Percentiles rank a stretch among this genome's conserved stretches.
Conservation (phyloP, 106 monocot species). For the Platanthera zijinensis region DNA sequence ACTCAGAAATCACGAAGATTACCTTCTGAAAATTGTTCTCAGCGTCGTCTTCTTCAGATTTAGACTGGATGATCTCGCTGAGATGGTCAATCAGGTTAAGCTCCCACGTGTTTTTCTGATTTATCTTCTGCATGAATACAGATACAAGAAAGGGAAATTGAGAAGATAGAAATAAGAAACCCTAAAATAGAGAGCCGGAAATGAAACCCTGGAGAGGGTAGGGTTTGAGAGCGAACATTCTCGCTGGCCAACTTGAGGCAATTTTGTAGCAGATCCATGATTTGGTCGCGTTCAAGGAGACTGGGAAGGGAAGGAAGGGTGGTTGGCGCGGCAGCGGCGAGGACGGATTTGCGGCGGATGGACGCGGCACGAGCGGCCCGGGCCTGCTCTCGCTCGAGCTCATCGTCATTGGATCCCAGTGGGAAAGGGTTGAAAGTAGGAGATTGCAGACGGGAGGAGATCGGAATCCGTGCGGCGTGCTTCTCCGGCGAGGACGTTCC, state of each 20-base stretch:
- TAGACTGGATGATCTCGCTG: slow-evolving; percentile 68
- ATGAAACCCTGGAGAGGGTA: background rate
- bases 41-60: slow-evolving; percentile 57
- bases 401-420: slow-evolving; percentile 66
- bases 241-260: slow-evolving; percentile 96
- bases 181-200: background rate
- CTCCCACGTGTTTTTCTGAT: slow-evolving; percentile 99
- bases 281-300: slow-evolving; percentile 54
- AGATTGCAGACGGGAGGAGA: background rate
- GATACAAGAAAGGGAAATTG: background rate
- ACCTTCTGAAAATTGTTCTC: slow-evolving; percentile 99
- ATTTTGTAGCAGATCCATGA: slow-evolving; percentile 90
- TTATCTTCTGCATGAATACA: slow-evolving; percentile 69
- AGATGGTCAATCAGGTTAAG: slow-evolving; percentile 90
- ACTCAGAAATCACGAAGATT: background rate
- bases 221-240: slow-evolving; percentile 38
- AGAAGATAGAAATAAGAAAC: background rate
- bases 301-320: background rate
- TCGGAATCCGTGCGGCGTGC: background rate
- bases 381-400: slow-evolving; percentile 81
- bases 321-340: slow-evolving; percentile 6
- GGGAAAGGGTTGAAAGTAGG: background rate
- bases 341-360: slow-evolving; percentile 36
- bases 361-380: slow-evolving; percentile 61
- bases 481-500: background rate